Percentiles rank a stretch among this genome's conserved stretches.
Evolutionary conservation across 257 asterid species (phyloP).

Genomic region (Ajuga chamaepitys): DNA sequence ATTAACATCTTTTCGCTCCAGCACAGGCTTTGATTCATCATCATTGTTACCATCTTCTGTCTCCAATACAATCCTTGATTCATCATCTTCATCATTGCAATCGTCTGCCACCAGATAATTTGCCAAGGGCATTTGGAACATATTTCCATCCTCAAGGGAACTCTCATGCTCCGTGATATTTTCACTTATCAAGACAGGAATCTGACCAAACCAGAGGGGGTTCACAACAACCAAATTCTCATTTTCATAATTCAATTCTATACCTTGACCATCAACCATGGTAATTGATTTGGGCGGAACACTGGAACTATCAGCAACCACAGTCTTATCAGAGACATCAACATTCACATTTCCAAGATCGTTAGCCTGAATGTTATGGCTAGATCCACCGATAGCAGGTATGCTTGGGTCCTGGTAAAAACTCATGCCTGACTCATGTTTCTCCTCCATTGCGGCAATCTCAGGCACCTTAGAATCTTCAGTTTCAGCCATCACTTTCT

Average conservation of each 20-base stretch:
- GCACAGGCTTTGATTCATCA: constrained; percentile 1
- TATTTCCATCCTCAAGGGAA: background rate
- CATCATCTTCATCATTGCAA: constrained; percentile 15
- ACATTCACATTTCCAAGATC: constrained; percentile 29
- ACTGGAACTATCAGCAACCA: background rate
- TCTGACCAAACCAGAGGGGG: no score
- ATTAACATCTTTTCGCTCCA: constrained; percentile 15
- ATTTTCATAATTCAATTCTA: background rate
- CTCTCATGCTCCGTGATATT: background rate
- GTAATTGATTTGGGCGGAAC: background rate
- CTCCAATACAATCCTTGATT: constrained; percentile 7
- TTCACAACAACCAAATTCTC: background rate
- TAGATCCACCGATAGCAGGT: constrained; percentile 14
- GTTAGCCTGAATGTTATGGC: background rate
- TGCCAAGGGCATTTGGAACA: background rate
- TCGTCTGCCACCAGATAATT: no score
- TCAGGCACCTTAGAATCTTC: constrained; percentile 15
- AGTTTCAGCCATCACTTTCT: constrained; percentile 23
- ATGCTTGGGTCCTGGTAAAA: constrained; percentile 18
- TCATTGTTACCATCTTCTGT: constrained; percentile 15
- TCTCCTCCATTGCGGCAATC: constrained; percentile 10
- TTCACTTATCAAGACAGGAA: background rate
- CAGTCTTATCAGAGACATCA: constrained; percentile 5
- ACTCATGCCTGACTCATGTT: constrained; percentile 12
- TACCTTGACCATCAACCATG: background rate